phyloP scores from a whole-genome alignment of 345 rosid genomes.

The Heritiera littoralis region DNA sequence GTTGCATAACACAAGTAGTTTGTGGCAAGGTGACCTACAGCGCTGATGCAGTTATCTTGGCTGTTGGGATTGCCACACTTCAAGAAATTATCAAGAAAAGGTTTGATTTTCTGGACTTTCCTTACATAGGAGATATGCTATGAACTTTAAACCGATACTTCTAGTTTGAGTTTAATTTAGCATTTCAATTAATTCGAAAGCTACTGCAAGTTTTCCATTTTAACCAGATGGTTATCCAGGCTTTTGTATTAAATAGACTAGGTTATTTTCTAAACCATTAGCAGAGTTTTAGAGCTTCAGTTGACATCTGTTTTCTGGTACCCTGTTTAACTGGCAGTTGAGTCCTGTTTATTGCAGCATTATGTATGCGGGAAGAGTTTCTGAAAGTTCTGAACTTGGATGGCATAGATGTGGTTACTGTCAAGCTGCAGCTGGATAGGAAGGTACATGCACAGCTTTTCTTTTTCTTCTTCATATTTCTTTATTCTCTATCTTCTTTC shows the following conservation, averaged over 20 bases:
- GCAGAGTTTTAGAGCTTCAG: no score
- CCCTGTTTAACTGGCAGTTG: slow-evolving; percentile 32
- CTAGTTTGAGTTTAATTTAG: not conserved
- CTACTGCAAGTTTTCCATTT: not conserved
- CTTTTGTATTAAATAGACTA: not conserved
- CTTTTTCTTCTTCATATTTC: no score
- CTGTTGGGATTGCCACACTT: slow-evolving; percentile 50
- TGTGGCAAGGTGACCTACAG: slow-evolving; percentile 40
- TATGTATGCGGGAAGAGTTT: slow-evolving; percentile 56
- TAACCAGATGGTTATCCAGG: not conserved
- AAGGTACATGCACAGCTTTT: slow-evolving; percentile 36
- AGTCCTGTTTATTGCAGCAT: slow-evolving; percentile 52
- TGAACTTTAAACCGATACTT: not conserved
- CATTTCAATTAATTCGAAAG: not conserved
- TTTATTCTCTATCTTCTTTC: no score
- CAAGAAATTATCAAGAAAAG: slow-evolving; percentile 56
- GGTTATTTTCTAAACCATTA: not conserved
- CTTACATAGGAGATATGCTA: not conserved
- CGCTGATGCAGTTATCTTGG: slow-evolving; percentile 58
- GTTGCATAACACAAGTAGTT: slow-evolving; percentile 49
- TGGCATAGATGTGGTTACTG: slow-evolving; percentile 42
- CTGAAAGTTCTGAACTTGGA: slow-evolving; percentile 55
- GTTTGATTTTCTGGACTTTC: slow-evolving; percentile 28
- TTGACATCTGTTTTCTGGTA: not conserved
- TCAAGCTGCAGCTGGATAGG: slow-evolving; percentile 49